Evolutionary conservation across 331 rosid genomes (phyloP).

Genomic region (Quercus lobata): DNA sequence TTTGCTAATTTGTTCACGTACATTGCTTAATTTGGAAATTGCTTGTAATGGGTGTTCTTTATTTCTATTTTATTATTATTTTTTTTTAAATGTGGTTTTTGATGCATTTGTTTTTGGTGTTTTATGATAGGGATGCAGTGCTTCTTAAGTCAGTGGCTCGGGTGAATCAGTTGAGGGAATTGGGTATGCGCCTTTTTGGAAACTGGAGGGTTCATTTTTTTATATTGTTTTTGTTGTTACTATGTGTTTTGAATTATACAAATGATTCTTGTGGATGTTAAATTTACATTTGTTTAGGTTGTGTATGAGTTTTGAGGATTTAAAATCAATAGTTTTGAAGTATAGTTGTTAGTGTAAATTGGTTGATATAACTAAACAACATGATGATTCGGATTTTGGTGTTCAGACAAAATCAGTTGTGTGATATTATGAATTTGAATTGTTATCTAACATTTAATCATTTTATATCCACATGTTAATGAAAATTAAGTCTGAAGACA

Average conservation of each 20-base stretch:
- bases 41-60: background rate
- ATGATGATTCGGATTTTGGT: no score
- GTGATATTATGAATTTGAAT: no score
- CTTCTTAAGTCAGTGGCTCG: constrained; percentile 71
- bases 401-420: no score
- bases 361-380: no score
- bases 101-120: background rate
- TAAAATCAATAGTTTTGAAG: no score
- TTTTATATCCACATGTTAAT: no score
- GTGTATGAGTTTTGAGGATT: background rate
- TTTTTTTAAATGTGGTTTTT: no score
- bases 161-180: constrained; percentile 80
- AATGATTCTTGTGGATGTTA: background rate
- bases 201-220: background rate
- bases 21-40: background rate
- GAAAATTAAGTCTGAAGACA: no score
- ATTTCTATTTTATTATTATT: background rate
- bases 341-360: no score
- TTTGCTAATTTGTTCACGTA: background rate
- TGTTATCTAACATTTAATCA: no score
- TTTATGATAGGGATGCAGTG: constrained; percentile 71
- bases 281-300: background rate
- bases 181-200: constrained; percentile 46
- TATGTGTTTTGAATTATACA: background rate
- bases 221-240: background rate